Conservation (phyloP, 2,329 filamentous ascomycete genomes). For the Penicillium sp. region DNA sequence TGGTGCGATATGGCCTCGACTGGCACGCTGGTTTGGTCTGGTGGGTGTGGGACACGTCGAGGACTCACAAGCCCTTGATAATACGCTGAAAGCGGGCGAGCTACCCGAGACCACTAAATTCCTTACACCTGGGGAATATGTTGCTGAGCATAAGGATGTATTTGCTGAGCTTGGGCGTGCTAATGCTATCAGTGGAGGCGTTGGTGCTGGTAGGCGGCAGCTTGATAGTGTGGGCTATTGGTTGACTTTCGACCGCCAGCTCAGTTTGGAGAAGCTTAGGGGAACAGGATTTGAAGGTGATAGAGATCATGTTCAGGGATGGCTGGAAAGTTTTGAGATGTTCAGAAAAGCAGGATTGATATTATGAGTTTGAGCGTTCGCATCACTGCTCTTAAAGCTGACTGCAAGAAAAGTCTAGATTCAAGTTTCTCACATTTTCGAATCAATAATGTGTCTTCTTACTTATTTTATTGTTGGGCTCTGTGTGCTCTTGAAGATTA, state of each 20-base stretch:
- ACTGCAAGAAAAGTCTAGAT: no score
- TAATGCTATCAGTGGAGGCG: slow-evolving; percentile 33
- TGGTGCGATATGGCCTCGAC: slow-evolving; percentile 27
- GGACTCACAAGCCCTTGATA: not conserved
- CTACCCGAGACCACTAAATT: not conserved
- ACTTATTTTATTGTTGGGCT: no score
- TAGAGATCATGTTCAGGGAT: slow-evolving; percentile 40
- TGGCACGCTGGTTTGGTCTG: slow-evolving; percentile 34
- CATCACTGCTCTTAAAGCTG: not conserved
- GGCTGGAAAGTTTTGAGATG: slow-evolving; percentile 46
- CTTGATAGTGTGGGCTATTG: slow-evolving; percentile 49
- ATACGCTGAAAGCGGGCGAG: slow-evolving; percentile 10
- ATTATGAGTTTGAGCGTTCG: slow-evolving; percentile 18
- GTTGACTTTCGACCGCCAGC: slow-evolving; percentile 51
- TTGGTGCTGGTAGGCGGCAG: slow-evolving; percentile 40
- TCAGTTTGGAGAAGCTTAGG: slow-evolving; percentile 45
- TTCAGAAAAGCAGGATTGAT: slow-evolving; percentile 47
- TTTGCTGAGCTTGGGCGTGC: slow-evolving; percentile 28
- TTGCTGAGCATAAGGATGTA: slow-evolving; percentile 28
- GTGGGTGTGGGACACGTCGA: slow-evolving; percentile 22
- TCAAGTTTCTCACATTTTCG: no score
- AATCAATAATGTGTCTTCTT: no score
- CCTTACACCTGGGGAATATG: slow-evolving; percentile 21
- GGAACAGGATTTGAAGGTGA: slow-evolving; percentile 43
- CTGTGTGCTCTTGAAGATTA: no score